These are phyloP conservation scores for Collybia nuda DNA, from an alignment of 768 basidiomycete species.

Conservation along the genomic window DNA sequence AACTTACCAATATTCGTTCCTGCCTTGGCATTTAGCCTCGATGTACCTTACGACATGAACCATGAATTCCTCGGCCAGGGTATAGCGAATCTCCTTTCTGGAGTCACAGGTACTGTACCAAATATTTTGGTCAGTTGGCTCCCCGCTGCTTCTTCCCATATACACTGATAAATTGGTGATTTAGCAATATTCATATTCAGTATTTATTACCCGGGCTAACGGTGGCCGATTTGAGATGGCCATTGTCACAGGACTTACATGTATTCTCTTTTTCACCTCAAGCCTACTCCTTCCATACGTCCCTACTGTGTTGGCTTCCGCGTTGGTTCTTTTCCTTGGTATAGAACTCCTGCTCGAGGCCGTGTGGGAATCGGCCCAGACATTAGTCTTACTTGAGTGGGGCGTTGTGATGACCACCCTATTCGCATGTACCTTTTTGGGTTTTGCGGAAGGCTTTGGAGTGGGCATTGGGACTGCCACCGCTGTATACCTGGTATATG, in stretches of 20 bases:
- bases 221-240: constrained; percentile 21
- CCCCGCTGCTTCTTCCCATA: background rate
- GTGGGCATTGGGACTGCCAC: constrained; percentile 20
- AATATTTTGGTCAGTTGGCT: constrained; percentile 16
- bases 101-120: constrained; percentile 16
- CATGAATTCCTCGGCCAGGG: constrained; percentile 23
- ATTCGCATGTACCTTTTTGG: constrained; percentile 17
- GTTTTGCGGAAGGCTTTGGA: constrained; percentile 23
- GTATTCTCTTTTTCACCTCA: constrained; percentile 15
- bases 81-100: constrained; percentile 17
- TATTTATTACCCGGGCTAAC: constrained; percentile 20
- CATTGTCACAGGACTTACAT: constrained; percentile 14
- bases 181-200: constrained; percentile 11
- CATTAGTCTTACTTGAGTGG: constrained; percentile 17
- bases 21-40: constrained; percentile 18
- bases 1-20: constrained; percentile 23
- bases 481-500: constrained; percentile 17
- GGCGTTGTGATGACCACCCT: constrained; percentile 18
- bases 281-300: constrained; percentile 17
- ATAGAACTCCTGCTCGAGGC: constrained; percentile 21
- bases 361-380: constrained; percentile 20
- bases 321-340: constrained; percentile 21
- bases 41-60: constrained; percentile 22
- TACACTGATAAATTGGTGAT: constrained; percentile 1
- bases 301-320: constrained; percentile 20